Base-by-base conservation (phyloP, 1,139 yeast species). In the Meyerozyma carpophila region DNA sequence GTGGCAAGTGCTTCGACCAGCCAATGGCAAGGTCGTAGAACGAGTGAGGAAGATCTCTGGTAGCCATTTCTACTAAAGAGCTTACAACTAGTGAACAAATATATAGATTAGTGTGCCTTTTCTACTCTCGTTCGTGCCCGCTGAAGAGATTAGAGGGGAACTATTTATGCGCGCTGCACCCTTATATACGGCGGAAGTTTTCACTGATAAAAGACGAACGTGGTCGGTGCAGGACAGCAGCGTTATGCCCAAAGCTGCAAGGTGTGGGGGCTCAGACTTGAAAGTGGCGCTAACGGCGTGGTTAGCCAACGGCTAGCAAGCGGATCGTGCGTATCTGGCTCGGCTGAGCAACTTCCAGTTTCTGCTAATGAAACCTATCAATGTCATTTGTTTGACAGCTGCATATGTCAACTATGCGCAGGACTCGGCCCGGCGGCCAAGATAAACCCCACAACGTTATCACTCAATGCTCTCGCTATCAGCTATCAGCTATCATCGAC, bases 31-130 rank as follows among this genome's bases (percentile, higher is more conserved):
- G 48, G 13, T 67, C 70, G 34, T 50, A 50, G 36, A 76, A 57
- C 5, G 75, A 66, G 36, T 56, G 62, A 21, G 84, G 83, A 40
- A 81, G 57, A 53, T 77, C 81, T 61, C 81, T 73, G 2, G 78
- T 56, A 36, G 77, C 64, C 81, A 75, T 74, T 32, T 13, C 20
- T 18, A 16, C 16, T 32, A 6, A 11, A 6, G 24, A 21, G 24
- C 18, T 32, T 18, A 21, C 11, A 18, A 34, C 4, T 20, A 20
- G 13, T 34, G 11, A 32, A 32, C 25, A 9, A 16, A 34, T 34
- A 10, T 8, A 21, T 8, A 34, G 25, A 27, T 11, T 10, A n/a
- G 29, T 27, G 2, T 11, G 13, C 29, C 13, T 10, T 27, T 27
- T 10, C 13, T 11, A 27, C 3, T 11, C 13, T 4, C 13, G 13